These are phyloP conservation scores for Diaporthe sp. DNA, from an alignment of 2,329 filamentous ascomycete species.

Conservation along the genomic window DNA sequence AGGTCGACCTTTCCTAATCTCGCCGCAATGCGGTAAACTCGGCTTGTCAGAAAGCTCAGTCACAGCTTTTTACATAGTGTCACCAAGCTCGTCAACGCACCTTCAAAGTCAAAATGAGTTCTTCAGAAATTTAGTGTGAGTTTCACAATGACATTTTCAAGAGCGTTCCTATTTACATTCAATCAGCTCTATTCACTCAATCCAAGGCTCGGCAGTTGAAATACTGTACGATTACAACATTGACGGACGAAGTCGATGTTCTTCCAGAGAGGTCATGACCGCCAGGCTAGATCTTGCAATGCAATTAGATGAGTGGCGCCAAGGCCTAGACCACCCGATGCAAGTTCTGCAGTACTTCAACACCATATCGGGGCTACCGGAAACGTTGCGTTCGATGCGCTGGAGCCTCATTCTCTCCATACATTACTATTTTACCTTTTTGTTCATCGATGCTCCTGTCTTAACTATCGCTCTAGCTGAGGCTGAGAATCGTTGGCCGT, in stretches of 20 bases:
- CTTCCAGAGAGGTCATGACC: not conserved
- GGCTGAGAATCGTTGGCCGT: not conserved
- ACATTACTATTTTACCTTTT: not conserved
- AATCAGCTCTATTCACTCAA: not conserved
- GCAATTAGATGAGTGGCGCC: constrained; percentile 1
- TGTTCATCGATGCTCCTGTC: not conserved
- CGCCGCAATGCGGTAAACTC: not conserved
- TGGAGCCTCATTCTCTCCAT: constrained; percentile 7
- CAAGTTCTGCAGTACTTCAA: not conserved
- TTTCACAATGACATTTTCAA: not conserved
- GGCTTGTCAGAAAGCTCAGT: not conserved
- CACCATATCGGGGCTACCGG: not conserved
- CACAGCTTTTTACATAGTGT: not conserved
- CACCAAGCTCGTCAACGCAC: no score
- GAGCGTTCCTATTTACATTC: not conserved
- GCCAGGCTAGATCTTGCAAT: not conserved
- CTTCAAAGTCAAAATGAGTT: no score
- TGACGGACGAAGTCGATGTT: not conserved
- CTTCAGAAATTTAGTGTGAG: not conserved
- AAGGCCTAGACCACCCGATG: not conserved
- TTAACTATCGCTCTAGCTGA: not conserved
- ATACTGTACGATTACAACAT: constrained; percentile 13
- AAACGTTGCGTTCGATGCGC: not conserved
- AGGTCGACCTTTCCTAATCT: constrained; percentile 1
- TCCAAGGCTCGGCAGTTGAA: not conserved